phyloP scores from a whole-genome alignment of 2,329 filamentous ascomycete genomes.

The Incumbomyces delicatus region DNA sequence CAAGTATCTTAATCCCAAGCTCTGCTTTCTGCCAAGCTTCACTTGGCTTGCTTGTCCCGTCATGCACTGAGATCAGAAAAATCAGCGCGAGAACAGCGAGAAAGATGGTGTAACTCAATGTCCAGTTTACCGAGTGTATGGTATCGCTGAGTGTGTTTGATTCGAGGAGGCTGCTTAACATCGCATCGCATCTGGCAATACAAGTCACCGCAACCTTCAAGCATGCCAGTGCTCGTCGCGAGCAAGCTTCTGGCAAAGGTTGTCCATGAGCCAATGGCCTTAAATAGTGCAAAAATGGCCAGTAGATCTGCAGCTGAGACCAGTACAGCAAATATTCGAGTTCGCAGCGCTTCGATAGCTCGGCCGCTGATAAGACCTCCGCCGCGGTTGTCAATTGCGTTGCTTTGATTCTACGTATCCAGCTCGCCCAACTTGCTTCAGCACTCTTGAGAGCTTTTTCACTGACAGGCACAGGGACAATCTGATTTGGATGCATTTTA shows the following conservation, averaged over 20 bases:
- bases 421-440: constrained; percentile 12
- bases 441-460: constrained; percentile 8
- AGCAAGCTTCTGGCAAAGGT: constrained; percentile 52
- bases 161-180: not conserved
- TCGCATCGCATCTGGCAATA: not conserved
- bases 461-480: constrained; percentile 5
- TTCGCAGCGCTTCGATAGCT: constrained; percentile 9
- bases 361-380: constrained; percentile 2
- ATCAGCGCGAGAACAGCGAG: constrained; percentile 16
- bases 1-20: constrained; percentile 13
- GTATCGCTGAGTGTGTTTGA: not conserved
- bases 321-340: constrained; percentile 14
- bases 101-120: constrained; percentile 15
- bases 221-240: constrained; percentile 12
- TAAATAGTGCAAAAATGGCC: constrained; percentile 18
- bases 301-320: constrained; percentile 14
- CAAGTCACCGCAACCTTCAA: constrained; percentile 16
- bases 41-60: constrained; percentile 17
- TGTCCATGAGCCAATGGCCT: constrained; percentile 54
- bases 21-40: constrained; percentile 17
- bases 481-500: constrained; percentile 14
- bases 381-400: not conserved
- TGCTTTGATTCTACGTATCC: constrained; percentile 10
- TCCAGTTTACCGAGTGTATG: constrained; percentile 8
- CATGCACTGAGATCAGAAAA: constrained; percentile 17